Percentiles rank a stretch among this genome's conserved stretches.
Evolutionary conservation across 2,329 filamentous ascomycete species (phyloP).

Genomic region (Cryphonectria nitschkei): DNA sequence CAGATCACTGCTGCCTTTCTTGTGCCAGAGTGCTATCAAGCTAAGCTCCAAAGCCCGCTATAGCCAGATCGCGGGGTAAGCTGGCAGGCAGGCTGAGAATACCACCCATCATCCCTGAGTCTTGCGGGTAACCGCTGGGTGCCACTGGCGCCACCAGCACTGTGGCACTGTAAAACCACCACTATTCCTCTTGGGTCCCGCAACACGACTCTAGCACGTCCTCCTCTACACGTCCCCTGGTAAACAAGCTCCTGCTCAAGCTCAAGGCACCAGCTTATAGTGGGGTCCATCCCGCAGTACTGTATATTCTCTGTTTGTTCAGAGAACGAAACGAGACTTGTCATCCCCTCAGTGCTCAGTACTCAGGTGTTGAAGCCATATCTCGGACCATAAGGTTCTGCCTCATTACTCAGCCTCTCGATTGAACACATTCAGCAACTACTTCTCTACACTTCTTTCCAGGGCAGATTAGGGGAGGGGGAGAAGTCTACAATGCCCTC

Average conservation of each 20-base stretch:
- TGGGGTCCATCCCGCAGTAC: background rate
- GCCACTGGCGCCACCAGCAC: background rate
- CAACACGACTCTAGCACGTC: background rate
- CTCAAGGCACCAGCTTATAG: background rate
- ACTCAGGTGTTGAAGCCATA: background rate
- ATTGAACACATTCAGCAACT: background rate
- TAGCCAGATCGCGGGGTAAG: slow-evolving; percentile 2
- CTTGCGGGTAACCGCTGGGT: background rate
- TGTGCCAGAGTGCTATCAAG: background rate
- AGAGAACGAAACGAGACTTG: background rate
- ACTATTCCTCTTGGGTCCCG: background rate
- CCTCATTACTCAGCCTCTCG: background rate
- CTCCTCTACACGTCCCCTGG: background rate
- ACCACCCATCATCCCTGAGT: background rate
- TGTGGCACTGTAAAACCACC: background rate
- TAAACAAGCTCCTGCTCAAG: background rate
- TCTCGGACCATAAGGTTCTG: background rate
- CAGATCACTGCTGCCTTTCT: background rate
- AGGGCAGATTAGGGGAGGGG: no score
- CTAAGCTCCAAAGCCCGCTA: background rate
- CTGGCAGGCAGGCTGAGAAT: background rate
- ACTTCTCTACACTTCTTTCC: no score
- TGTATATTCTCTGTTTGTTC: background rate
- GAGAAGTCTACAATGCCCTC: background rate
- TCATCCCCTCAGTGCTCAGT: background rate